These are phyloP conservation scores for Hymenoscyphus occultus DNA, from an alignment of 2,329 filamentous ascomycete species.

Conservation along the genomic window DNA sequence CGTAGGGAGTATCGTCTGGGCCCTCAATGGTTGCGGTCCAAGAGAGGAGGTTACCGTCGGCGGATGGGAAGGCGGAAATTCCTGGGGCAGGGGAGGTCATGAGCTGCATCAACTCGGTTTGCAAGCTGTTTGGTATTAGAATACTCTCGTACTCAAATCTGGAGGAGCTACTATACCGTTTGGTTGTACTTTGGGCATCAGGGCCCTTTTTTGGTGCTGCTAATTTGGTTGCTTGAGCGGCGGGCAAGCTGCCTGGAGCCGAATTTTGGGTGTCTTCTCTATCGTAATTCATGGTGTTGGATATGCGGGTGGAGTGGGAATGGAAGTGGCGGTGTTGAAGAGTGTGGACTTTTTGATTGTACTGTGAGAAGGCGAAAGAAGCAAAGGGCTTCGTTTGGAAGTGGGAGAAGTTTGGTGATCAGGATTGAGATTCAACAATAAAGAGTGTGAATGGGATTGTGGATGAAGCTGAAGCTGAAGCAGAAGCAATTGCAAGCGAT, in stretches of 20 bases:
- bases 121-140: conserved; percentile 58
- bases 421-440: conserved; percentile 18
- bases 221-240: conserved; percentile 59
- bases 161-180: conserved; percentile 56
- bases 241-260: conserved; percentile 52
- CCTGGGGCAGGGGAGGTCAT: conserved; percentile 95
- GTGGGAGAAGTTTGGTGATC: conserved; percentile 10
- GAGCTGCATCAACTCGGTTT: conserved; percentile 96
- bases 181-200: conserved; percentile 73
- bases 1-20: conserved; percentile 87
- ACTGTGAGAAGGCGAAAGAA: conserved; percentile 11
- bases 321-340: background rate
- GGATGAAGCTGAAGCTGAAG: background rate
- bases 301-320: background rate
- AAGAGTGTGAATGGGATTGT: conserved; percentile 20
- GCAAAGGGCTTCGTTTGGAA: background rate
- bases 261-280: conserved; percentile 64
- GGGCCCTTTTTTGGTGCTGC: conserved; percentile 53
- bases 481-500: conserved; percentile 18
- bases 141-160: background rate
- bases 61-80: conserved; percentile 89
- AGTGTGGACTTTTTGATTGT: background rate
- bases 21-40: conserved; percentile 96
- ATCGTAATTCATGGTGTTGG: conserved; percentile 41
- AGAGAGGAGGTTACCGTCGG: conserved; percentile 82